phyloP scores from a whole-genome alignment of 495 filamentous ascomycete species.

The Cercophora scortea region DNA sequence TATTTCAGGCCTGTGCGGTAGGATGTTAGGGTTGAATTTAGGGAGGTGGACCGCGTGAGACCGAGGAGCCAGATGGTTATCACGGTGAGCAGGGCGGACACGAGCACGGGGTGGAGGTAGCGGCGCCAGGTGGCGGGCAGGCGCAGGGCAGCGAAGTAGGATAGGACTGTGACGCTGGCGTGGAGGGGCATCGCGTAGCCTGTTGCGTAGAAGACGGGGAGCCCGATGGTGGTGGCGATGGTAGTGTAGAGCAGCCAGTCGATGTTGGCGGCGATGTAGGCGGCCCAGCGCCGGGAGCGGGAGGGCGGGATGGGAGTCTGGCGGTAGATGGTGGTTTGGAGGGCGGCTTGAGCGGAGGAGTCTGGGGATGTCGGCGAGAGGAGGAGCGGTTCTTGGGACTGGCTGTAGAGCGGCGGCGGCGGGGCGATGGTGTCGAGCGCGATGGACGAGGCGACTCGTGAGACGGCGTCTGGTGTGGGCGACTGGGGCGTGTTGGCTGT shows the following conservation, averaged over 20 bases:
- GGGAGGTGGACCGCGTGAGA: conserved; percentile 21
- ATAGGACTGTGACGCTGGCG: conserved; percentile 37
- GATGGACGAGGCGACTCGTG: neutral
- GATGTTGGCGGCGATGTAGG: conserved; percentile 28
- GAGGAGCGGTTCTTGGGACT: conserved; percentile 2
- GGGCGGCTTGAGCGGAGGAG: neutral
- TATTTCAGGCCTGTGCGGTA: conserved; percentile 42
- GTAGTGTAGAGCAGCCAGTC: conserved; percentile 32
- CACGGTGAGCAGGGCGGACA: conserved; percentile 38
- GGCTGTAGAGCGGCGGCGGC: neutral
- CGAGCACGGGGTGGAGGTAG: conserved; percentile 45
- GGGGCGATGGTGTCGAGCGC: conserved; percentile 1
- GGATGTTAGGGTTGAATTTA: conserved; percentile 24
- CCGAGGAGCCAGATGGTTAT: conserved; percentile 39
- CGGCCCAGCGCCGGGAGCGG: conserved; percentile 37
- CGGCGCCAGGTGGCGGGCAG: conserved; percentile 35
- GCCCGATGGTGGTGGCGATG: conserved; percentile 38
- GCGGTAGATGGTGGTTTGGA: neutral
- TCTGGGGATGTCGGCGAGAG: conserved; percentile 12
- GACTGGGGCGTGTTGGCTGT: neutral
- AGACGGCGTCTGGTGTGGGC: neutral
- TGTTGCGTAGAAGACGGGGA: conserved; percentile 41
- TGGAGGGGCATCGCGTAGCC: conserved; percentile 49
- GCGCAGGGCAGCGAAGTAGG: conserved; percentile 38
- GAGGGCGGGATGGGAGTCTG: conserved; percentile 29